Percentiles rank a stretch among this genome's conserved stretches.
Evolutionary conservation across 805 yeast species (phyloP).

Genomic region (Metschnikowia cubensis): DNA sequence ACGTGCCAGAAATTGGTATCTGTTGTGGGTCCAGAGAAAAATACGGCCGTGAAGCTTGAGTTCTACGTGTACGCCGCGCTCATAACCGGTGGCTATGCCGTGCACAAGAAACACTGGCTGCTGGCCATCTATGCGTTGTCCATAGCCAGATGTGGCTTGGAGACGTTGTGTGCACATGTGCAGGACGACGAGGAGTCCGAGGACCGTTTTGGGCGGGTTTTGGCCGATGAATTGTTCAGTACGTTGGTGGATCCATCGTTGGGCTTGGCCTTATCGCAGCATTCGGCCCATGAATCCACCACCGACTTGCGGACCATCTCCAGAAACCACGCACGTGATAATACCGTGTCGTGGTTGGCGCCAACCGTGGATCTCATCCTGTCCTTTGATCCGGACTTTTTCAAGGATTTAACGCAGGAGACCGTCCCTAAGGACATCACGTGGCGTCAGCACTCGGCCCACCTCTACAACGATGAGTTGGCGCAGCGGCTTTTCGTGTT

Average conservation of each 20-base stretch:
- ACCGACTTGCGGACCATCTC: conserved; percentile 50
- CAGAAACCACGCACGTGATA: conserved; percentile 37
- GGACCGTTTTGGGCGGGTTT: conserved; percentile 26
- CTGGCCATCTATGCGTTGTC: conserved; percentile 50
- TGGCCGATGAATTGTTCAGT: conserved; percentile 54
- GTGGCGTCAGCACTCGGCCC: conserved; percentile 59
- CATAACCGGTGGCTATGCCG: conserved; percentile 47
- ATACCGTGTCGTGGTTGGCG: conserved; percentile 28
- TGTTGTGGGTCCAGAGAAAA: conserved; percentile 37
- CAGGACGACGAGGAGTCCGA: conserved; percentile 1
- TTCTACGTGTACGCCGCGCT: conserved; percentile 42
- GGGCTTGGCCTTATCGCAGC: conserved; percentile 48
- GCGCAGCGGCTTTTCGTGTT: conserved; percentile 53
- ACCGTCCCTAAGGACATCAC: conserved; percentile 31
- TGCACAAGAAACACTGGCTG: conserved; percentile 55
- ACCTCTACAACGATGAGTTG: conserved; percentile 64
- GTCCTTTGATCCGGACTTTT: conserved; percentile 33
- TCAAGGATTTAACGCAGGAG: conserved; percentile 27
- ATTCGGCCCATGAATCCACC: conserved; percentile 16
- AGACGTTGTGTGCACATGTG: conserved; percentile 35
- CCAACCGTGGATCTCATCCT: conserved; percentile 40
- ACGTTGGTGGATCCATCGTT: conserved; percentile 64
- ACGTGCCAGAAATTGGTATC: conserved; percentile 42
- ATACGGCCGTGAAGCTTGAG: conserved; percentile 27
- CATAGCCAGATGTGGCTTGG: conserved; percentile 58